Evolutionary conservation across 2,329 filamentous ascomycete species (phyloP), one percentile per base, ranked within the genome.

Genomic region (Penicillium sp.): DNA sequence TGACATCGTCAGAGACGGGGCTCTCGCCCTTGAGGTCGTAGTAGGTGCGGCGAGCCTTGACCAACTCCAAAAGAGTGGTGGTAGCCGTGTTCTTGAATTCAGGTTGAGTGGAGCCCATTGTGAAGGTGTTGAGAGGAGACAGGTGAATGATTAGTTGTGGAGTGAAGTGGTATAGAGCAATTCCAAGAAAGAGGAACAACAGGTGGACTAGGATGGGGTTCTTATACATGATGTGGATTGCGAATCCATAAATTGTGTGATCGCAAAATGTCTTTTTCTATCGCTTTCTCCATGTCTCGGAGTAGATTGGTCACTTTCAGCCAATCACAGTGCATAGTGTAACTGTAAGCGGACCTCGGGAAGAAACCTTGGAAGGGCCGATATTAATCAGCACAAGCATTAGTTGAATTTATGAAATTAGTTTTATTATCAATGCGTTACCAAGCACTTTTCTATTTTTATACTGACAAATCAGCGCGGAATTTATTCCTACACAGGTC

Each of bases 51-150:
- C 71, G 70, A 50, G 57, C 45, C 69, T 71, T 71, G 41, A 67
- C 69, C 59, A 69, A 48, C 60, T 72, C 69, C 15, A 71, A 55
- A 34, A 72, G 65, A 58, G 65, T 60, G 61, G 65, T 48, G 27
- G 69, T 72, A 49, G 69, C 67, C 27, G 68, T 44, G 66, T 71
- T 72, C 60, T 69, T 72, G 65, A 70, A 72, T 63, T 68, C 63
- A 36, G 60, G 53, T 52, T 72, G 48, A 75, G 61, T 54, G 43
- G 67, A 70, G 62, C 66, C 66, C 69, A 80, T 78, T 48, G 66
- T 76, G 63, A 70, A 72, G 23, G 71, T 68, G 3, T 72, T 19
- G 4, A 39, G 8, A 4, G 50, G 15, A 16, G n/a, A 19, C 1
- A 38, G 25, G n/a, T 38, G n/a, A n/a, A 4, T 29, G 5, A 25